A percentile compares a stretch with the other conserved stretches of the same genome.
phyloP scores from a whole-genome alignment of 2,329 filamentous ascomycete species.

The Colletotrichum horii region DNA sequence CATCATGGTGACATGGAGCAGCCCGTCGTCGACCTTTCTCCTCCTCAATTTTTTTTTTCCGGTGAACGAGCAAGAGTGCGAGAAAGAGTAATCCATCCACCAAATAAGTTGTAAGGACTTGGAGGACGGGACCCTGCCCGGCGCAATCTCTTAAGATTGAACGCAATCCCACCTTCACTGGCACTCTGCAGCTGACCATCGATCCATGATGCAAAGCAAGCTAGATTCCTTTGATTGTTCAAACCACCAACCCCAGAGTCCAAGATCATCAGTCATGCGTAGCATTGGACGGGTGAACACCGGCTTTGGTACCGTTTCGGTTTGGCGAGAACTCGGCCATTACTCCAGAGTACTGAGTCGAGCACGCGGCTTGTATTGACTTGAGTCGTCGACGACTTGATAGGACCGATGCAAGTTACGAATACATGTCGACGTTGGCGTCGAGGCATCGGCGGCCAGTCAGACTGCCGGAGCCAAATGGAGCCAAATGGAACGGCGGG shows the following conservation, averaged over 20 bases:
- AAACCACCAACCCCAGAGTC: background rate
- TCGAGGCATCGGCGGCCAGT: background rate
- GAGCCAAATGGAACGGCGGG: background rate
- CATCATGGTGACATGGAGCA: background rate
- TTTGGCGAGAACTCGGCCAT: background rate
- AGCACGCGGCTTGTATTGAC: background rate
- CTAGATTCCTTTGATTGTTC: background rate
- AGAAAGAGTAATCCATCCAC: background rate
- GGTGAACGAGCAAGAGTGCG: too few species aligned
- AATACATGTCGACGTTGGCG: background rate
- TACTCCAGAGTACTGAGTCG: background rate
- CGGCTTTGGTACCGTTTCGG: background rate
- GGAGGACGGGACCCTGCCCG: slow-evolving; percentile 10
- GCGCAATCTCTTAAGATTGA: slow-evolving; percentile 16
- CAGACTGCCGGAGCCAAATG: background rate
- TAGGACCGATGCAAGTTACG: background rate
- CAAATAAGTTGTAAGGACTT: background rate
- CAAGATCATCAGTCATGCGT: background rate
- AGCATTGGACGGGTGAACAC: background rate
- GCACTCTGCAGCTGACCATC: slow-evolving; percentile 4
- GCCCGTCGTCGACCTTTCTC: too few species aligned
- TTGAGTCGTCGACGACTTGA: background rate
- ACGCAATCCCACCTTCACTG: slow-evolving; percentile 8
- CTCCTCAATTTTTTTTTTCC: too few species aligned
- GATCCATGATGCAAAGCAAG: background rate